A percentile compares a stretch with the other conserved stretches of the same genome.
These are phyloP conservation scores for Pseudoturritis turrita DNA, from an alignment of 345 rosid genomes.

Conservation along the genomic window DNA sequence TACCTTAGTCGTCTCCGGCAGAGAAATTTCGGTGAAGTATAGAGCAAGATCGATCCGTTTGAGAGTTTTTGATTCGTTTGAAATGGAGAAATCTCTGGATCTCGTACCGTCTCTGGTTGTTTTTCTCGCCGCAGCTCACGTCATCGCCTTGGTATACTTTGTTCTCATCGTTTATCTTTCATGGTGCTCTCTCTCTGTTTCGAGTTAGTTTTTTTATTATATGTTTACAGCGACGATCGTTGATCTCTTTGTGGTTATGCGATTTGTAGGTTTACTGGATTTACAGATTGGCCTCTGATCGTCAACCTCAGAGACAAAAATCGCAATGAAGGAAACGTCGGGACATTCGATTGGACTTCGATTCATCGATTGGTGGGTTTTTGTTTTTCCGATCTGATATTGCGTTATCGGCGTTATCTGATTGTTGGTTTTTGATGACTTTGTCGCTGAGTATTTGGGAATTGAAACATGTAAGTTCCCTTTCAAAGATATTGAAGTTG, in stretches of 20 bases:
- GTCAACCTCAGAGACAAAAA: slow-evolving; percentile 68
- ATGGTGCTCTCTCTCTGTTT: neutral
- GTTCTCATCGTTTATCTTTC: no score
- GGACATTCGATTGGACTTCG: neutral
- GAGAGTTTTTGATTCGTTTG: neutral
- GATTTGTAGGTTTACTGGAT: slow-evolving; percentile 66
- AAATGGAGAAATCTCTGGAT: slow-evolving; percentile 44
- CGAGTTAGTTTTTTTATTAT: neutral
- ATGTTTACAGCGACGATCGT: neutral
- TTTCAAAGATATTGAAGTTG: neutral
- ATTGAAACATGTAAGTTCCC: neutral
- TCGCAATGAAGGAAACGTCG: slow-evolving; percentile 40
- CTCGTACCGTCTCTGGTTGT: slow-evolving; percentile 56
- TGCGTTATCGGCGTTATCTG: neutral
- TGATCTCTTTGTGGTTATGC: slow-evolving; percentile 1
- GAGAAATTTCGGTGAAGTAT: neutral
- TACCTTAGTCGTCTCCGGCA: slow-evolving; percentile 23
- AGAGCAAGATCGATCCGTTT: neutral
- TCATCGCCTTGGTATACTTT: slow-evolving; percentile 67
- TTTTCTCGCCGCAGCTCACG: slow-evolving; percentile 71
- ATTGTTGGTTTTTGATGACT: neutral
- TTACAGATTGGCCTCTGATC: slow-evolving; percentile 69
- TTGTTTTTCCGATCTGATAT: neutral
- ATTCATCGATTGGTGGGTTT: neutral
- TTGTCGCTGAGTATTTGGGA: neutral